phyloP scores from a whole-genome alignment of 129 eudicot genomes.

The Centrapalus pauciflorus region DNA sequence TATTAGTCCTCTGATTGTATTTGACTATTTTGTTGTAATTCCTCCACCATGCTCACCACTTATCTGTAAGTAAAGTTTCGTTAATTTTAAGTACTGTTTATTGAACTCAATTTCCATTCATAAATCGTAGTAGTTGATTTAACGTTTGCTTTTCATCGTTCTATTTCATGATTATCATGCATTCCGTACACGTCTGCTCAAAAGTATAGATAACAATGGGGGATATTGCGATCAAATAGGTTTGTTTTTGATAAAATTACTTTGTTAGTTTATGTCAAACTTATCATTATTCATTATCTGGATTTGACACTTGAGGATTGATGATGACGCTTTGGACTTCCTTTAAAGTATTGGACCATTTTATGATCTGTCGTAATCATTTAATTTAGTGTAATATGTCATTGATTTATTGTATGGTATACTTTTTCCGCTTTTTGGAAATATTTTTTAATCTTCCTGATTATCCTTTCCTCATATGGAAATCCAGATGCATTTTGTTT shows the following conservation, averaged over 20 bases:
- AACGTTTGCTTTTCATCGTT: background rate
- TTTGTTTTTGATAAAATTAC: constrained; percentile 1
- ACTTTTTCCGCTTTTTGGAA: background rate
- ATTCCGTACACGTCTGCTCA: background rate
- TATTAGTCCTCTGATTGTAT: background rate
- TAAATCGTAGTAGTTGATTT: background rate
- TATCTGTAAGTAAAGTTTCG: background rate
- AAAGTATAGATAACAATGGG: background rate
- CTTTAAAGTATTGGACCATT: constrained; percentile 14
- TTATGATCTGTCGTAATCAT: constrained; percentile 9
- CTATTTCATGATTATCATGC: background rate
- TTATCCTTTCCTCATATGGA: constrained; percentile 18
- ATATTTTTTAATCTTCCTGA: background rate
- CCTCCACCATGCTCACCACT: background rate
- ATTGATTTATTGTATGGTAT: constrained; percentile 14
- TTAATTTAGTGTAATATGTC: constrained; percentile 19
- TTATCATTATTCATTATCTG: background rate
- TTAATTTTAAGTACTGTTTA: background rate
- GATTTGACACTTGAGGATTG: constrained; percentile 1
- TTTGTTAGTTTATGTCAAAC: background rate
- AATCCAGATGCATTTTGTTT: background rate
- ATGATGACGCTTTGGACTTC: constrained; percentile 21
- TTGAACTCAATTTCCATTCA: background rate
- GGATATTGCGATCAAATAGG: background rate
- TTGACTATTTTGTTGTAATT: background rate